phyloP scores from a whole-genome alignment of 257 asterid genomes.

The Nicotiana sylvestris region DNA sequence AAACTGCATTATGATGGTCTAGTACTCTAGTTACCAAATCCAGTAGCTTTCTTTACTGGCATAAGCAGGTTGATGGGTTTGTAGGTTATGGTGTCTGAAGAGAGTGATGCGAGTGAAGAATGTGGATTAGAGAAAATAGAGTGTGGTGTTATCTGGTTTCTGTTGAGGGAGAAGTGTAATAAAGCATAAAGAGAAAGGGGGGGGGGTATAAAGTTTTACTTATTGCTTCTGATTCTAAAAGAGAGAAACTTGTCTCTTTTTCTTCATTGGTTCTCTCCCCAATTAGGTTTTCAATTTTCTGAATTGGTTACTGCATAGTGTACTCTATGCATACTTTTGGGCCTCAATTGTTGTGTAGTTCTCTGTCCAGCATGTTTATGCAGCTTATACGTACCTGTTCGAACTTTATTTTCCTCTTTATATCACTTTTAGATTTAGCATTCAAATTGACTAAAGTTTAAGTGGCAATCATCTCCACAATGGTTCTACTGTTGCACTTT shows the following conservation, averaged over 20 bases:
- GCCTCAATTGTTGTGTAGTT: not conserved
- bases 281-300: not conserved
- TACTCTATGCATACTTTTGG: not conserved
- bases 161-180: not conserved
- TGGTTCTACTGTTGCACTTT: not conserved
- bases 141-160: not conserved
- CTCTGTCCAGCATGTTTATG: not conserved
- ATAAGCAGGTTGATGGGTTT: conserved; percentile 2
- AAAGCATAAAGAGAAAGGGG: not conserved
- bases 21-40: not conserved
- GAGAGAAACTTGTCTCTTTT: not conserved
- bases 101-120: not conserved
- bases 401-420: not conserved
- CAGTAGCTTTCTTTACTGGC: not conserved
- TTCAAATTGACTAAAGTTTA: not conserved
- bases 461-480: not conserved
- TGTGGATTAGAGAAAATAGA: not conserved
- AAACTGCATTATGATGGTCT: not conserved
- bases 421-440: not conserved
- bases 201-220: not conserved
- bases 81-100: not conserved
- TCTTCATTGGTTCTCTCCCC: conserved; percentile 2
- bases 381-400: not conserved
- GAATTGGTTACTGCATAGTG: not conserved
- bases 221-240: not conserved